phyloP scores from a whole-genome alignment of 2,329 filamentous ascomycete species.

The Curvularia eragrostidis region DNA sequence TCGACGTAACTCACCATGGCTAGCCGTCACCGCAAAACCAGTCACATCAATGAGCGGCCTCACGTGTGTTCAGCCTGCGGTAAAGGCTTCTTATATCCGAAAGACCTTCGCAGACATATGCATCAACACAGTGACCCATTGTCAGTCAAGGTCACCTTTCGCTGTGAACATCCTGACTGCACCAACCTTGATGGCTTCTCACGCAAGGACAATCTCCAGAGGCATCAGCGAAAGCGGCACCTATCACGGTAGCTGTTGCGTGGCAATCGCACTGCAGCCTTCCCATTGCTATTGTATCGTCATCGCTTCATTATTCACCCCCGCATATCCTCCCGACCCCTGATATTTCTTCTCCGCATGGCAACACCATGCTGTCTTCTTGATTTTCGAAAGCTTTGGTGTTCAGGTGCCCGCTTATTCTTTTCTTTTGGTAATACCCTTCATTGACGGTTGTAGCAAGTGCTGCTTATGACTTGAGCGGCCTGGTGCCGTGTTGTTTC shows the following conservation, averaged over 20 bases:
- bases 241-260: conserved; percentile 12
- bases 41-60: conserved; percentile 40
- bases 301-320: neutral
- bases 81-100: conserved; percentile 47
- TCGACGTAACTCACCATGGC: conserved; percentile 15
- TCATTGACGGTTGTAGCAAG: conserved; percentile 4
- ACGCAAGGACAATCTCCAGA: conserved; percentile 44
- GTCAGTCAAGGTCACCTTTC: conserved; percentile 19
- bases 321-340: neutral
- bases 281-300: neutral
- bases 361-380: neutral
- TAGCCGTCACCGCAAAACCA: conserved; percentile 44
- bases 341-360: neutral
- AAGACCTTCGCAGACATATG: conserved; percentile 43
- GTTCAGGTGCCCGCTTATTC: neutral
- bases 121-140: conserved; percentile 34
- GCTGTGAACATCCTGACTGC: conserved; percentile 38
- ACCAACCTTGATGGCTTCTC: conserved; percentile 41
- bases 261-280: too few relatives aligned
- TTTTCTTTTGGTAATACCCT: conserved; percentile 6
- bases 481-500: conserved; percentile 1
- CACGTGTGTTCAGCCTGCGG: conserved; percentile 41
- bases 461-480: conserved; percentile 6
- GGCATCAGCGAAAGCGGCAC: conserved; percentile 44
- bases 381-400: neutral